Conservation (phyloP, 2,329 filamentous ascomycete species). For the Verticillium dahliae region DNA sequence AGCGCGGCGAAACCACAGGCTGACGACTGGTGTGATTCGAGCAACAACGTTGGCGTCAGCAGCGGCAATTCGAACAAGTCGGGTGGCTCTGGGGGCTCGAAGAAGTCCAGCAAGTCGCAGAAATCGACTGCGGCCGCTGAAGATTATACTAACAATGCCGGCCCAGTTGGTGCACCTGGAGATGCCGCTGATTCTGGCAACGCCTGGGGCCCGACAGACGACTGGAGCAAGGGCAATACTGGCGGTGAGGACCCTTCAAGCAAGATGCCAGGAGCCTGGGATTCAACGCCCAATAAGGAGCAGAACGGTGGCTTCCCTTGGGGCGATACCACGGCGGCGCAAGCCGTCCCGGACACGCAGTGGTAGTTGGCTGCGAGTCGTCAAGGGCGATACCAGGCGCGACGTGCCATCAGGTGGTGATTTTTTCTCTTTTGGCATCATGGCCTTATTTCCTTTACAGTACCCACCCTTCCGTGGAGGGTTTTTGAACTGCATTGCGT, state of each 20-base stretch:
- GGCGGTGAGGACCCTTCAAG: not conserved
- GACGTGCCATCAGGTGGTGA: not conserved
- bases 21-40: not conserved
- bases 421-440: not conserved
- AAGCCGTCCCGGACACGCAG: not conserved
- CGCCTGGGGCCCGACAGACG: conserved; percentile 4
- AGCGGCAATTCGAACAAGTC: conserved; percentile 5
- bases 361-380: not conserved
- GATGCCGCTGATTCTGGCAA: not conserved
- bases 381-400: not conserved
- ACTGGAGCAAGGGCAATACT: not conserved
- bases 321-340: conserved; percentile 8
- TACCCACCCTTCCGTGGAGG: not conserved
- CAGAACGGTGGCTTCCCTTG: not conserved
- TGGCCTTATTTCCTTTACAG: not conserved
- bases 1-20: not conserved
- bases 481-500: not conserved
- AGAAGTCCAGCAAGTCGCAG: conserved; percentile 4
- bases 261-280: conserved; percentile 13
- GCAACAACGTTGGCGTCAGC: conserved; percentile 6
- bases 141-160: not conserved
- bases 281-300: not conserved
- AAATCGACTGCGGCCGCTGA: conserved; percentile 1
- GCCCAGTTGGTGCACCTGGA: conserved; percentile 4
- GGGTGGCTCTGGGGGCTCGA: conserved; percentile 3